These are phyloP conservation scores for Dimocarpus longan DNA, from an alignment of 345 rosid genomes.

Conservation along the genomic window DNA sequence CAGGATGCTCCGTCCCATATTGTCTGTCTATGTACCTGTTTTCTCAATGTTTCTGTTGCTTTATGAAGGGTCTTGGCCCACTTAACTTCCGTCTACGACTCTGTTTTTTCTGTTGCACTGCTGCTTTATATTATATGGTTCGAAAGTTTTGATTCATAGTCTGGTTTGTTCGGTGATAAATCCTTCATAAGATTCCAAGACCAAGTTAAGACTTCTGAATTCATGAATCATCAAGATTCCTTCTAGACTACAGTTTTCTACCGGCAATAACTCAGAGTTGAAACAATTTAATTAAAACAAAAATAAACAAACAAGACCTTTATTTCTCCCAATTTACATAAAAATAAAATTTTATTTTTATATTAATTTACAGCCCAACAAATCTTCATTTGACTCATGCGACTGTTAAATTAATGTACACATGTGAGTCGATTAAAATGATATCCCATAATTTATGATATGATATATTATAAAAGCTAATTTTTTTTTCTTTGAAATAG, in stretches of 20 bases:
- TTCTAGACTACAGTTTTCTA: neutral
- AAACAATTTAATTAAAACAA: no score
- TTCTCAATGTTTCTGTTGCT: neutral
- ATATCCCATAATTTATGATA: no score
- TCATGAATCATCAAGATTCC: constrained; percentile 9
- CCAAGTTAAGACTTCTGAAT: neutral
- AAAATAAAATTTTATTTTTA: no score
- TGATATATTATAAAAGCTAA: no score
- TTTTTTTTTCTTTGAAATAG: no score
- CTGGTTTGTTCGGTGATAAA: constrained; percentile 14
- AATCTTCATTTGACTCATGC: no score
- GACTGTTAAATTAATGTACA: no score
- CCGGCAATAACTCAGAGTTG: neutral
- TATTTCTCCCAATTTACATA: no score
- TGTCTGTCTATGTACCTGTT: neutral
- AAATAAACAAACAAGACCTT: no score
- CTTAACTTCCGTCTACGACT: neutral
- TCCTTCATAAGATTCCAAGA: neutral
- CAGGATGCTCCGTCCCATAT: constrained; percentile 37
- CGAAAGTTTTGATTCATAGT: neutral
- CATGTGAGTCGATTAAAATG: no score
- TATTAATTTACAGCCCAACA: no score
- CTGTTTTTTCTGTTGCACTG: neutral
- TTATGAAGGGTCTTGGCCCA: neutral
- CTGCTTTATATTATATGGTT: neutral